A percentile compares a stretch with the other conserved stretches of the same genome.
Evolutionary conservation across 306 rosid species (phyloP).

Genomic region (Cicer yamashitae): DNA sequence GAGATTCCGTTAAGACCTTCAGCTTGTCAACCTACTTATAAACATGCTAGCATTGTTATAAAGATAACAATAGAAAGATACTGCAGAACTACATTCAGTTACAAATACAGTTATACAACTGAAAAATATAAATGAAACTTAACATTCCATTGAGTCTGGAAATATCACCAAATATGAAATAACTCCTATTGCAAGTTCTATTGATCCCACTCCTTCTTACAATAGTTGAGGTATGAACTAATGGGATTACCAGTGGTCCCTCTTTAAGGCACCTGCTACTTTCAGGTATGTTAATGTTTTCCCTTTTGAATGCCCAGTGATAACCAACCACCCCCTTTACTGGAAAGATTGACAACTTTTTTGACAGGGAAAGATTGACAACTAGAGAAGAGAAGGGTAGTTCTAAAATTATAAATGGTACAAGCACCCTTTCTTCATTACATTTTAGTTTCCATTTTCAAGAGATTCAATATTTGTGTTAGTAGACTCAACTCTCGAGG

Average conservation of each 20-base stretch:
- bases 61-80: constrained; percentile 23
- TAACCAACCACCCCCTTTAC: background rate
- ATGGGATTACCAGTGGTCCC: constrained; percentile 8
- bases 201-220: constrained; percentile 18
- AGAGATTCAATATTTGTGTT: constrained; percentile 27
- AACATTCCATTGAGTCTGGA: constrained; percentile 29
- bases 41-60: constrained; percentile 21
- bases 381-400: constrained; percentile 33
- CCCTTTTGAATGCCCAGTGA: constrained; percentile 29
- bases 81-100: background rate
- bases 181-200: constrained; percentile 26
- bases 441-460: constrained; percentile 7
- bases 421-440: constrained; percentile 13
- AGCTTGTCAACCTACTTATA: constrained; percentile 86
- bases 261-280: background rate
- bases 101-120: background rate
- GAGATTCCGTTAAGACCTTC: constrained; percentile 91
- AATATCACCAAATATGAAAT: constrained; percentile 34
- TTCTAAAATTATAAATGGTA: constrained; percentile 12
- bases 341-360: background rate
- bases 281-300: background rate
- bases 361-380: constrained; percentile 21
- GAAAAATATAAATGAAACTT: constrained; percentile 2
- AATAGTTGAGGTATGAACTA: constrained; percentile 28
- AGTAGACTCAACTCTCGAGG: background rate